Evolutionary conservation across 1,139 yeast genomes (phyloP).

Genomic region (Hansenula anomala): DNA sequence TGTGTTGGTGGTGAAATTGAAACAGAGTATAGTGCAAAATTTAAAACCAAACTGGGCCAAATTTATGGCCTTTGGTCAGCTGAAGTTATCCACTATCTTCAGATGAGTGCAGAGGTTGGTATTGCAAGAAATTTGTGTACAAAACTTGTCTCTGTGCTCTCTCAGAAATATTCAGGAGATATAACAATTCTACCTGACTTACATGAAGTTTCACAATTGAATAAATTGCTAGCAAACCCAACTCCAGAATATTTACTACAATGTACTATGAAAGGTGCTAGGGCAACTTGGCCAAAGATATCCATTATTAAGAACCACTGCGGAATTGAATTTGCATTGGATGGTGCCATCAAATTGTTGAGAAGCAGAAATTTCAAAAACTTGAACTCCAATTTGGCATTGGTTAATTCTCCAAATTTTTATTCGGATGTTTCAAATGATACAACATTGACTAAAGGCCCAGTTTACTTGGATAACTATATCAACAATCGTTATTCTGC

Average conservation of each 20-base stretch:
- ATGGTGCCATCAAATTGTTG: constrained; percentile 63
- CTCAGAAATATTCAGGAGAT: constrained; percentile 90
- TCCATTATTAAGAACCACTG: constrained; percentile 84
- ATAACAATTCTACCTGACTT: constrained; percentile 85
- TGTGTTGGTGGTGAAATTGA: constrained; percentile 71
- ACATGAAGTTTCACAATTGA: constrained; percentile 48
- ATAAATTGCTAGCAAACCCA: constrained; percentile 72
- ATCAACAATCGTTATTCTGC: background rate
- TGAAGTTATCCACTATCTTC: constrained; percentile 76
- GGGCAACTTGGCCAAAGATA: constrained; percentile 91
- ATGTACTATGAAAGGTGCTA: constrained; percentile 76
- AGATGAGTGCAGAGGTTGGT: constrained; percentile 59
- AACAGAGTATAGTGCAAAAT: constrained; percentile 49
- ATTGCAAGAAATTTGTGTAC: constrained; percentile 67
- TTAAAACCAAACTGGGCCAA: constrained; percentile 50
- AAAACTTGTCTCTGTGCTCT: constrained; percentile 66
- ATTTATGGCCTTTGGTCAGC: constrained; percentile 57
- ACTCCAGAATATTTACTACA: constrained; percentile 67
- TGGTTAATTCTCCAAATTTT: constrained; percentile 18
- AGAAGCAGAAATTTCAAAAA: constrained; percentile 46
- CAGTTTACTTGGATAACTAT: constrained; percentile 2
- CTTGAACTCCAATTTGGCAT: constrained; percentile 12
- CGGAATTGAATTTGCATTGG: constrained; percentile 83
- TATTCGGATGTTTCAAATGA: constrained; percentile 3
- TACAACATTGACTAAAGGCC: background rate